phyloP scores from a whole-genome alignment of 2,329 filamentous ascomycete species.

The Pleurostoma richardsiae region DNA sequence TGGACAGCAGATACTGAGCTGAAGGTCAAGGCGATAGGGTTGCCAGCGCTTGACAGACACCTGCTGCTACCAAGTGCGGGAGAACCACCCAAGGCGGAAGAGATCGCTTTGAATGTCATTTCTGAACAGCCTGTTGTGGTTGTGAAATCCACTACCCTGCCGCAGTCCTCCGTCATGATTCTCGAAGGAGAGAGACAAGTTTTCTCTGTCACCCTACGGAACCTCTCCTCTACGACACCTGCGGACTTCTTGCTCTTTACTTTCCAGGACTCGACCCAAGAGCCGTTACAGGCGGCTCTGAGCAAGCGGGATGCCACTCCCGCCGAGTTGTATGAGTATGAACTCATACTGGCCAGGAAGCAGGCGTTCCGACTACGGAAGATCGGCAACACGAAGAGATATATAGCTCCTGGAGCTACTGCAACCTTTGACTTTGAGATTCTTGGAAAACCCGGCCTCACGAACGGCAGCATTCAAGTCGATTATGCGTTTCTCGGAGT shows the following conservation, averaged over 20 bases:
- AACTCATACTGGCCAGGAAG: constrained; percentile 70
- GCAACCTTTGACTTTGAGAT: constrained; percentile 79
- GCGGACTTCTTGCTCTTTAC: constrained; percentile 84
- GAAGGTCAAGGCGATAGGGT: constrained; percentile 74
- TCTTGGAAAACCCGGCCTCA: constrained; percentile 79
- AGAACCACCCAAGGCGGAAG: constrained; percentile 36
- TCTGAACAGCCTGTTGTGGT: constrained; percentile 71
- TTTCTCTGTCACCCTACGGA: constrained; percentile 77
- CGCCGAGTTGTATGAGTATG: constrained; percentile 80
- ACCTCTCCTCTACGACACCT: constrained; percentile 63
- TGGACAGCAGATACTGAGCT: constrained; percentile 67
- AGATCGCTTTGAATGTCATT: constrained; percentile 68
- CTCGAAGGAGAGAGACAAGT: constrained; percentile 79
- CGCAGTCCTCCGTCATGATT: constrained; percentile 85
- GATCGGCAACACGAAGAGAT: constrained; percentile 45
- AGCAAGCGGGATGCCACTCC: constrained; percentile 71
- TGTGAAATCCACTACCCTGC: constrained; percentile 70
- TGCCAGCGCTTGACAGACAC: constrained; percentile 49
- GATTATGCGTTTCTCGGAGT: constrained; percentile 82
- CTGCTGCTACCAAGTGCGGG: constrained; percentile 22
- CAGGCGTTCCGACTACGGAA: constrained; percentile 58
- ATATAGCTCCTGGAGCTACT: constrained; percentile 62
- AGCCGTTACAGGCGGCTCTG: constrained; percentile 69
- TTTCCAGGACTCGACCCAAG: constrained; percentile 83
- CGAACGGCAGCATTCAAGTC: constrained; percentile 72